Base-by-base conservation (phyloP, 108 stramenopile genomes). In the Nitzschia sp. region DNA sequence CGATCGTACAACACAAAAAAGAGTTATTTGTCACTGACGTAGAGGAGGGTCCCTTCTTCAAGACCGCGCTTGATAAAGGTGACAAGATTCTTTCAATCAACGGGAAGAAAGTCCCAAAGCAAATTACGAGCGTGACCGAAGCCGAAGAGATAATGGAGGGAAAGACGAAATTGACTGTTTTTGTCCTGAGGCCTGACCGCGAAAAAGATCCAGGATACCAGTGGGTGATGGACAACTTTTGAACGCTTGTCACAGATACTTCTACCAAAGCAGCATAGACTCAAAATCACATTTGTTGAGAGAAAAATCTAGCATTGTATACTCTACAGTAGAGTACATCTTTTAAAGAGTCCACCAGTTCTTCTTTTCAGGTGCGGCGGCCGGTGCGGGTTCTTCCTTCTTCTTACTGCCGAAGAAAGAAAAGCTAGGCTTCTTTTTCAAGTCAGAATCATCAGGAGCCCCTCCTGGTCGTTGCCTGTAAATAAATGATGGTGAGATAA, bases 271-370 rank as follows among this genome's bases (percentile, higher is more conserved):
- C 13, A 13, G 13, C 13, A 11, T 41, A 11, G 38, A 11, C 13
- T 41, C 38, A 41, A 41, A 41, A 41, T n/a, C n/a, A n/a, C 38
- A 41, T 41, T 41, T 6, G 6, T 41, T 41, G 38, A 6, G 38
- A 41, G 13, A 53, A 53, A 19, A 53, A n/a, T n/a, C n/a, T n/a
- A n/a, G n/a, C n/a, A n/a, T n/a, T n/a, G n/a, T n/a, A n/a, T n/a
- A n/a, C n/a, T n/a, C n/a, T n/a, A n/a, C 32, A 58, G 29, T 15
- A 27, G 45, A 45, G 6, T 26, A 64, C 2, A 44, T 64, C 15
- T 28, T 45, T 72, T 72, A 72, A 53, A 93, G 75, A 71, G 92
- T 93, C 92, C 92, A 93, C 84, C 85, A 90, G 75, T 93, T 93
- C 65, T 77, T 92, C 53, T 74, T 72, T 85, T 88, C 82, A 19